Evolutionary conservation across 2,329 filamentous ascomycete species (phyloP).

Genomic region (Monosporascus sp.): DNA sequence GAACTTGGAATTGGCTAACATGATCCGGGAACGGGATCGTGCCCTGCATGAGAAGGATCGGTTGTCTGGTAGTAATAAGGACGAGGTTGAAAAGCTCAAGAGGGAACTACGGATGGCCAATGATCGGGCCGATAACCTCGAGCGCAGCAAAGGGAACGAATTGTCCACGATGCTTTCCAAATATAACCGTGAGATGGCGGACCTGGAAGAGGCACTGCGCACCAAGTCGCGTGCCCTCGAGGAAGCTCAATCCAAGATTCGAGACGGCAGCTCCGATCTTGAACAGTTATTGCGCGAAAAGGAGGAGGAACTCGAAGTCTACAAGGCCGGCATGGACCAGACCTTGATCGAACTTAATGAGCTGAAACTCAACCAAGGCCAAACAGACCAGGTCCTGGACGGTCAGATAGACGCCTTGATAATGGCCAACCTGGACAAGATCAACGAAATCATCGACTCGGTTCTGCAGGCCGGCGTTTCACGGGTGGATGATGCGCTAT

Average conservation of each 20-base stretch:
- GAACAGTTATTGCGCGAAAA: slow-evolving; percentile 85
- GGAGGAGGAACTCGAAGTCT: slow-evolving; percentile 95
- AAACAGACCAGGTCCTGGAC: slow-evolving; percentile 75
- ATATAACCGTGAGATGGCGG: slow-evolving; percentile 95
- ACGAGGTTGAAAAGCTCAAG: slow-evolving; percentile 91
- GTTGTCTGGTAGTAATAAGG: slow-evolving; percentile 76
- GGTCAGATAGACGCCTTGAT: slow-evolving; percentile 88
- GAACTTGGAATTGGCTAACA: slow-evolving; percentile 96
- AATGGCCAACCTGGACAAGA: slow-evolving; percentile 80
- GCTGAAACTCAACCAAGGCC: slow-evolving; percentile 68
- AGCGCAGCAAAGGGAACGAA: slow-evolving; percentile 90
- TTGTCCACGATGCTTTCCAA: slow-evolving; percentile 90
- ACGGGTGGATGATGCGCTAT: slow-evolving; percentile 91
- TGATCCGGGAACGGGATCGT: slow-evolving; percentile 94
- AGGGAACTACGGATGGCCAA: slow-evolving; percentile 88
- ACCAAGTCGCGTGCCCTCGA: slow-evolving; percentile 86
- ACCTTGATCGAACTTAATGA: slow-evolving; percentile 90
- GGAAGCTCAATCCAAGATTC: slow-evolving; percentile 71
- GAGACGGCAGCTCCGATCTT: slow-evolving; percentile 78
- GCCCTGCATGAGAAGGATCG: slow-evolving; percentile 92
- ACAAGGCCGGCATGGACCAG: slow-evolving; percentile 97
- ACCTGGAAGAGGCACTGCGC: slow-evolving; percentile 86
- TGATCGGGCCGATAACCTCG: slow-evolving; percentile 86
- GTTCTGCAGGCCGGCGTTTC: slow-evolving; percentile 90
- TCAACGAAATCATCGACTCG: slow-evolving; percentile 96